Evolutionary conservation across 495 filamentous ascomycete genomes (phyloP), one percentile per base, ranked within the genome.

Genomic region (Thermothielavioides terrestris): DNA sequence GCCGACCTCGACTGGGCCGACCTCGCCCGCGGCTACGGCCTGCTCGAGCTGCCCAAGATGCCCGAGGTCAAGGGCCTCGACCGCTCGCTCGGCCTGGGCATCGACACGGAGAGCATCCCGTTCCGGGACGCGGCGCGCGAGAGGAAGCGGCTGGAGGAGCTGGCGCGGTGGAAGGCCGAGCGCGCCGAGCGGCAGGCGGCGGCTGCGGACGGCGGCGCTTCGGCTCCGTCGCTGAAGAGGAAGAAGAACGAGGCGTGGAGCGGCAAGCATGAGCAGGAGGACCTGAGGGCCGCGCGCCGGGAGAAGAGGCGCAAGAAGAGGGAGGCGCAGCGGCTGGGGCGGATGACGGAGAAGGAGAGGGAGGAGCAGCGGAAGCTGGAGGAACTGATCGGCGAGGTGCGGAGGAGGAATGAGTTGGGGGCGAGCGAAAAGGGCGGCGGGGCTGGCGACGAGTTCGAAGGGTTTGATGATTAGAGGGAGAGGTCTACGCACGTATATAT

Each of bases 31-130:
- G 84, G 83, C 10, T 98, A 89, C 85, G 73, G 71, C 14, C 72
- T 98, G 8, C 70, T 97, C 32, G 83, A 79, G 49, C 73, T 97
- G 42, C 92, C 92, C 34, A 91, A 86, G 64, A 98, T 98, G 92
- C 92, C 94, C 0, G 92, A 98, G 61, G 64, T 90, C 46, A 82
- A 80, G 53, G 77, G 64, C 7, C 88, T 83, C 60, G 82, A 88
- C 56, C 70, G 76, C 18, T 66, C 94, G 46, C 68, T 96, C 31
- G 91, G 94, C 58, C 66, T 95, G 56, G 91, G 86, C 8, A 83
- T 97, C 59, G 94, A 96, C 68, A 80, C 73, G 53, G 63, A 71
- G 15, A 58, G 59, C 9, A 72, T 82, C 55, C 72, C 81, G 1
- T 97, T 94, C 67, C 81, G 81, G 47, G 91, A 96, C 53, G 86